Conservation (phyloP, 768 basidiomycete species). For the Termitomyces sp. region DNA sequence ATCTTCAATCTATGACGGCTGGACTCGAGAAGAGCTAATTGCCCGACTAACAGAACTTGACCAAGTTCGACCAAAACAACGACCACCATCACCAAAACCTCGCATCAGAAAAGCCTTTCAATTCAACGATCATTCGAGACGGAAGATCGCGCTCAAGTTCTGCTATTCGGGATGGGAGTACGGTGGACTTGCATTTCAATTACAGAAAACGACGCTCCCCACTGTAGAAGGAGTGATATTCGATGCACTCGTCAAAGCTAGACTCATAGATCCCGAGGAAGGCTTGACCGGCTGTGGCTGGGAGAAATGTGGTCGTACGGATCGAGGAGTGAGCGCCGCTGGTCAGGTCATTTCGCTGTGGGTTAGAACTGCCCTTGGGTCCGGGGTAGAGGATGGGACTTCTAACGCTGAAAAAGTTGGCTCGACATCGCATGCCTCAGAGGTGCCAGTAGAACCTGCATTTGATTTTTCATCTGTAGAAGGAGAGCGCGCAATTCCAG, state of each 20-base stretch:
- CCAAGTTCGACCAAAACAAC: constrained; percentile 22
- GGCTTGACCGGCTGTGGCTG: constrained; percentile 88
- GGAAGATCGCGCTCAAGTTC: constrained; percentile 93
- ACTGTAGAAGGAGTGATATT: constrained; percentile 91
- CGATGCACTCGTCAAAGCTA: constrained; percentile 70
- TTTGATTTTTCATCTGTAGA: background rate
- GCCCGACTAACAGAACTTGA: constrained; percentile 60
- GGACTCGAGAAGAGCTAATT: constrained; percentile 64
- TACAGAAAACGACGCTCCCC: constrained; percentile 65
- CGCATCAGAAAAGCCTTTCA: constrained; percentile 40
- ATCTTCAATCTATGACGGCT: constrained; percentile 35
- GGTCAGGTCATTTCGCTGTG: constrained; percentile 93
- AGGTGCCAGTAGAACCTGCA: background rate
- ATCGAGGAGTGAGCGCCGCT: constrained; percentile 90
- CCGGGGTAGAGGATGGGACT: constrained; percentile 7
- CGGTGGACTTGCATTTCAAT: constrained; percentile 84
- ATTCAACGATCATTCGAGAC: constrained; percentile 65
- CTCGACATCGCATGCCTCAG: constrained; percentile 8
- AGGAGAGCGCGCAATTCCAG: constrained; percentile 7
- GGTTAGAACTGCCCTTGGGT: constrained; percentile 68
- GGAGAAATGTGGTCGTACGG: constrained; percentile 91
- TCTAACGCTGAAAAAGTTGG: background rate
- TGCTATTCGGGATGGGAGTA: constrained; percentile 93
- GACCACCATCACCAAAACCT: constrained; percentile 21
- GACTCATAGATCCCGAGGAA: constrained; percentile 68